Percentiles rank a stretch among this genome's conserved stretches.
Conservation (phyloP, 305 asterid genomes). For the Fraxinus latifolia region DNA sequence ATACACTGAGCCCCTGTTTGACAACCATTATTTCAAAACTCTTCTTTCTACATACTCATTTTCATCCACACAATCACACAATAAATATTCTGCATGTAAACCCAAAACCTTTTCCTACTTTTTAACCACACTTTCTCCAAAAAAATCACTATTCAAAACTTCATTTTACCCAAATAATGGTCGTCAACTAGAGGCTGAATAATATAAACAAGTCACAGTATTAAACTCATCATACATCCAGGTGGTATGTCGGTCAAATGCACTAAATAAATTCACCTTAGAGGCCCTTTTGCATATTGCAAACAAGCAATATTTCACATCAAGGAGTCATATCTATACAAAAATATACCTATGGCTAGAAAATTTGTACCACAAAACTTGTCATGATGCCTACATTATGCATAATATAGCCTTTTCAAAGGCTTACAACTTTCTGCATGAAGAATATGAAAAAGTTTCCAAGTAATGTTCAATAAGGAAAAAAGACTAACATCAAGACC, state of each 20-base stretch:
- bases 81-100: no score
- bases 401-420: background rate
- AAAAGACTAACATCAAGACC: background rate
- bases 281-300: background rate
- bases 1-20: background rate
- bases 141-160: no score
- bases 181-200: background rate
- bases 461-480: background rate
- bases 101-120: no score
- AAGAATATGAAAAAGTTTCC: background rate
- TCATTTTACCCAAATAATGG: background rate
- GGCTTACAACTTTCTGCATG: background rate
- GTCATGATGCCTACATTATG: background rate
- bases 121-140: no score
- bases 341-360: background rate
- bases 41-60: no score
- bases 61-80: no score
- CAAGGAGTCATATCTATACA: background rate
- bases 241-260: background rate
- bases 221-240: background rate
- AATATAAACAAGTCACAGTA: constrained; percentile 7
- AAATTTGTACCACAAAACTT: background rate
- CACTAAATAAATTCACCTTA: background rate
- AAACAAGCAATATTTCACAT: background rate
- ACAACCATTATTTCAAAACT: no score